Base-by-base conservation (phyloP, 1,284 basidiomycete species). In the Trichosporon coremiiforme region DNA sequence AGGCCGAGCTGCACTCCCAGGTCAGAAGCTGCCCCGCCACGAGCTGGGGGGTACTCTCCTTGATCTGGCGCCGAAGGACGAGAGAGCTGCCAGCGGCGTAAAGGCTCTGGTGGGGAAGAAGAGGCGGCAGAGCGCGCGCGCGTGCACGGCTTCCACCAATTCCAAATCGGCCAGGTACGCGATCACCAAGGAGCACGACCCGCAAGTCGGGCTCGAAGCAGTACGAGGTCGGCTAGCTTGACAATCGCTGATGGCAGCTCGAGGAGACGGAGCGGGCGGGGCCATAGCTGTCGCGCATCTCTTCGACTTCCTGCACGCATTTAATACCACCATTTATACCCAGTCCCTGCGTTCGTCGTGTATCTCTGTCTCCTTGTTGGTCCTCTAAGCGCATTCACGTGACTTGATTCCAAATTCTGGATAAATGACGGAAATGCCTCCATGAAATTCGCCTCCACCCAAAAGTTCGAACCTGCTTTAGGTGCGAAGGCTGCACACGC, bases 131-230 rank as follows among this genome's bases (percentile, higher is more conserved):
- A 50, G 41, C 38, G 38, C 4, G 64, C 22, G 0, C 22, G 45
- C 1, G 64, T 33, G 25, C 15, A 31, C 13, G 41, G 53, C 45
- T 65, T 65, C 17, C 45, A 65, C 64, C 22, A 53, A 17, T 17
- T 31, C 25, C 25, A 65, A 50, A 29, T 29, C 25, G 5, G 64
- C 64, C 3, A 50, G 64, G 47, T 31, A 35, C 17, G 25, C 12
- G 22, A 38, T 65, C 45, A 65, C 35, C 64, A 45, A 31, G 38
- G 35, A 47, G 25, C 25, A 65, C 25, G 47, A 47, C n/a, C 25
- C 41, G 45, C 25, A 25, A 47, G 41, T 29, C 38, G 6, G 20
- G 41, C 41, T 50, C 64, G 2, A 6, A 31, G 8, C 64, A 65
- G 45, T 65, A 17, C 22, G 25, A 50, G 12, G 45, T 12, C n/a